Evolutionary conservation across 202 grass and related monocot genomes (phyloP).

Genomic region (Setaria viridis): DNA sequence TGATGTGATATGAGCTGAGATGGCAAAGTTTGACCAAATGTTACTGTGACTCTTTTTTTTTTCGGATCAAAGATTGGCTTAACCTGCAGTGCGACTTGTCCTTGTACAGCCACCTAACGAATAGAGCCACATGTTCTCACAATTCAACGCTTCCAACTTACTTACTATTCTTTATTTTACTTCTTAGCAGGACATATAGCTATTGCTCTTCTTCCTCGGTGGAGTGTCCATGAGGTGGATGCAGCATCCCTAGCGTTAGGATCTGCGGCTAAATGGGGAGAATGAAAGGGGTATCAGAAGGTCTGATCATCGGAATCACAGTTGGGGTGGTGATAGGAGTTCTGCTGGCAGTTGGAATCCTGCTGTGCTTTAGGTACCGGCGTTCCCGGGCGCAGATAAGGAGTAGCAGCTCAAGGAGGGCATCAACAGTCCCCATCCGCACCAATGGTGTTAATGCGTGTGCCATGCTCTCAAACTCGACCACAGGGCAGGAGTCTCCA

Average conservation of each 20-base stretch:
- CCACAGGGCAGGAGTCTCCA: slow-evolving; percentile 66
- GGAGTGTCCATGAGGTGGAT: slow-evolving; percentile 53
- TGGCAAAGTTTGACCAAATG: slow-evolving; percentile 43
- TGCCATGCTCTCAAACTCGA: slow-evolving; percentile 68
- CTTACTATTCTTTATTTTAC: slow-evolving; percentile 39
- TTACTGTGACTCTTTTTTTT: background rate
- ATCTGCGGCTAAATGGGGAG: slow-evolving; percentile 42
- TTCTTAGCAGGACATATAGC: slow-evolving; percentile 45
- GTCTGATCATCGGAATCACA: slow-evolving; percentile 80
- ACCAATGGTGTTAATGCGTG: slow-evolving; percentile 59
- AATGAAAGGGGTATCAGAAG: slow-evolving; percentile 74
- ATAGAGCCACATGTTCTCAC: slow-evolving; percentile 14
- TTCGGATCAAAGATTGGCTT: background rate
- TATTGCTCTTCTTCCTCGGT: slow-evolving; percentile 25
- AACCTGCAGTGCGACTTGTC: background rate
- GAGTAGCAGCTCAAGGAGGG: slow-evolving; percentile 80
- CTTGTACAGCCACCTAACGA: slow-evolving; percentile 32
- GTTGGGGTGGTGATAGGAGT: slow-evolving; percentile 83
- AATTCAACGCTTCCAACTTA: slow-evolving; percentile 24
- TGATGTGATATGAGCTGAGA: slow-evolving; percentile 46
- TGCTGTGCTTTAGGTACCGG: slow-evolving; percentile 79
- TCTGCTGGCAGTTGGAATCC: slow-evolving; percentile 67
- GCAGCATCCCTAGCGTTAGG: slow-evolving; percentile 43
- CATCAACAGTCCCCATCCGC: slow-evolving; percentile 65
- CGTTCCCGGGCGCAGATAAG: slow-evolving; percentile 64